These are phyloP conservation scores for Calvatia gigantea DNA, from an alignment of 768 basidiomycete genomes.

Conservation along the genomic window DNA sequence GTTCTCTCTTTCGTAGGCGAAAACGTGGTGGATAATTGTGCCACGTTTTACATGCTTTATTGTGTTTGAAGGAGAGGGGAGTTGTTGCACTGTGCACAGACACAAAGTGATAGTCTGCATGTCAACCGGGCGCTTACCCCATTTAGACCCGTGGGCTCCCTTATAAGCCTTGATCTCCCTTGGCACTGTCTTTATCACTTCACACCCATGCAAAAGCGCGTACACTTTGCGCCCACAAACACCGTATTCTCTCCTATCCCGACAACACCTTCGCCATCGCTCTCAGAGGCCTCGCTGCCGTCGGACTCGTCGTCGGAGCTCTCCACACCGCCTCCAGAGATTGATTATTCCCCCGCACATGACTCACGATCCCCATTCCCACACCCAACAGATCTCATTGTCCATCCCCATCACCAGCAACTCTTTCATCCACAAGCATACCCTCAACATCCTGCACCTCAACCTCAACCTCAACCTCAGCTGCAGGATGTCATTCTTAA, in stretches of 20 bases:
- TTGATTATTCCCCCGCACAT: conserved; percentile 18
- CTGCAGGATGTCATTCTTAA: not conserved
- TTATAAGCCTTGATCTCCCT: conserved; percentile 14
- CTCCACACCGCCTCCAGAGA: conserved; percentile 34
- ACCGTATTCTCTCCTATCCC: conserved; percentile 32
- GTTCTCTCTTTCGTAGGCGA: not conserved
- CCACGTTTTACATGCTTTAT: not conserved
- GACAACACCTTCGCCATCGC: conserved; percentile 33
- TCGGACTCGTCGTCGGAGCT: conserved; percentile 33
- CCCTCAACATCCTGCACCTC: not conserved
- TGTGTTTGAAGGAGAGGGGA: not conserved
- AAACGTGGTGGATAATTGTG: not conserved
- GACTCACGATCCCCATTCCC: conserved; percentile 31
- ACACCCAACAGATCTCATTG: conserved; percentile 20
- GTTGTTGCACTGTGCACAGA: not conserved
- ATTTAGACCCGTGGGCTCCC: not conserved
- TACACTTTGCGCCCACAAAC: conserved; percentile 38
- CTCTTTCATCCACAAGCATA: not conserved
- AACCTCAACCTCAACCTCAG: not conserved
- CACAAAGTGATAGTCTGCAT: not conserved
- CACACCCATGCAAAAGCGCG: conserved; percentile 34
- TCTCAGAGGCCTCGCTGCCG: conserved; percentile 32
- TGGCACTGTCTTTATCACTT: conserved; percentile 4
- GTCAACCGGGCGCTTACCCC: conserved; percentile 4
- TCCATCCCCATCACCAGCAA: conserved; percentile 11